phyloP scores from a whole-genome alignment of 441 rosid genomes.

The Capsella rubella region DNA sequence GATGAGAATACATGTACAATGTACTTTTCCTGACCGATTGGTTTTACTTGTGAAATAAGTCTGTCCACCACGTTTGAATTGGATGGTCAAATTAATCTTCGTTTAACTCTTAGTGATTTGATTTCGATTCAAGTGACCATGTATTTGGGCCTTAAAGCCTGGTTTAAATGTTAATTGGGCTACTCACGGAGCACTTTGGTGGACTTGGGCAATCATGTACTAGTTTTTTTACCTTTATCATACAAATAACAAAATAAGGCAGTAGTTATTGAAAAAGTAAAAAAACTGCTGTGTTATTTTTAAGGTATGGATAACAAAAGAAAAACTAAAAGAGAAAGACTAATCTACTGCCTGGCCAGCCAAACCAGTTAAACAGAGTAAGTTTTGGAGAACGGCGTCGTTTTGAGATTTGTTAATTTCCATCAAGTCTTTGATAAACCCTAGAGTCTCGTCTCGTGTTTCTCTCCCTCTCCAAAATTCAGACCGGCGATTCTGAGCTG shows the following conservation, averaged over 20 bases:
- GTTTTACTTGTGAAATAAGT: neutral
- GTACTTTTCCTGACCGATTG: neutral
- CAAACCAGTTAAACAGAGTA: too few species aligned
- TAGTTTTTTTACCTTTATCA: too few species aligned
- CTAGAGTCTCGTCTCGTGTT: constrained; percentile 1
- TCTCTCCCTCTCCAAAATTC: neutral
- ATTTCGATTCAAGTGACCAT: neutral
- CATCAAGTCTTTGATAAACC: constrained; percentile 30
- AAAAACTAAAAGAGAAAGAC: too few species aligned
- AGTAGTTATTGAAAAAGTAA: neutral
- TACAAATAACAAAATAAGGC: neutral
- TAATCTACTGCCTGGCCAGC: too few species aligned
- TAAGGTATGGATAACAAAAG: neutral
- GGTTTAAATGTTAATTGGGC: neutral
- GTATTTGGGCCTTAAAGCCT: neutral
- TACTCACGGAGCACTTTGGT: neutral
- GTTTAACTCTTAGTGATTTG: neutral
- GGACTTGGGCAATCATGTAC: too few species aligned
- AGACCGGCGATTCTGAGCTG: constrained; percentile 16
- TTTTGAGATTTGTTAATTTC: neutral
- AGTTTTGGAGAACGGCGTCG: constrained; percentile 17
- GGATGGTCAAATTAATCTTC: neutral
- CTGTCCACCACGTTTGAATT: neutral
- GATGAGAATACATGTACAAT: neutral
- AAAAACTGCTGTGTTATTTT: neutral